Evolutionary conservation across 257 asterid species (phyloP).

Genomic region (Nicotiana tomentosiformis): DNA sequence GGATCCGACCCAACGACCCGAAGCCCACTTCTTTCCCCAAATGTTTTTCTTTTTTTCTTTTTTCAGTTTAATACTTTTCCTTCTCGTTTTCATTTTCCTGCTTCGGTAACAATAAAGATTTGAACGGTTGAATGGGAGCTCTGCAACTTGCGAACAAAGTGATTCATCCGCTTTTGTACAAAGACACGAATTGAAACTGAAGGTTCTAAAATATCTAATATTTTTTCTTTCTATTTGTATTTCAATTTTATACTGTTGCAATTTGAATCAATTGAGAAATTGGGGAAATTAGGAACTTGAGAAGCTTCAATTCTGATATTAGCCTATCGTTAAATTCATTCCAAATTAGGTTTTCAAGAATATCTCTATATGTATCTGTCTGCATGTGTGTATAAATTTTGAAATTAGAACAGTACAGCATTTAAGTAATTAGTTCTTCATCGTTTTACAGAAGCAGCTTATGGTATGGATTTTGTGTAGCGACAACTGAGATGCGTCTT

Average conservation of each 20-base stretch:
- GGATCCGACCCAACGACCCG: background rate
- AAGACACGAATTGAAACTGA: background rate
- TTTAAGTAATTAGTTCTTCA: background rate
- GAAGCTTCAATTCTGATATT: background rate
- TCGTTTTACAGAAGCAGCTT: background rate
- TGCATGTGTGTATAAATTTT: background rate
- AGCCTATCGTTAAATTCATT: background rate
- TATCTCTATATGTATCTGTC: background rate
- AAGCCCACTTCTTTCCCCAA: background rate
- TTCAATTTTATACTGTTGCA: background rate
- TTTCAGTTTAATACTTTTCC: too few species aligned
- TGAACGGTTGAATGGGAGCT: background rate
- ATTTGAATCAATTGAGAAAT: background rate
- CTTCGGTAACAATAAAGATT: background rate
- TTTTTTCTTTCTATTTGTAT: background rate
- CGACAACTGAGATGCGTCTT: background rate
- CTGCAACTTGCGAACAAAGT: background rate
- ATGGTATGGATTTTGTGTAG: background rate
- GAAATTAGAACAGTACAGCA: background rate
- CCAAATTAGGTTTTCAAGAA: background rate
- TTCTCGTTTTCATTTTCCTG: background rate
- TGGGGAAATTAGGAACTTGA: background rate
- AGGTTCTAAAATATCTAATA: background rate
- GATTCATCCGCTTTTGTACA: background rate
- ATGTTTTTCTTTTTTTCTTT: background rate